A percentile compares a stretch with the other conserved stretches of the same genome.
Conservation (phyloP, 106 monocot genomes). For the Dendrobium nobile region DNA sequence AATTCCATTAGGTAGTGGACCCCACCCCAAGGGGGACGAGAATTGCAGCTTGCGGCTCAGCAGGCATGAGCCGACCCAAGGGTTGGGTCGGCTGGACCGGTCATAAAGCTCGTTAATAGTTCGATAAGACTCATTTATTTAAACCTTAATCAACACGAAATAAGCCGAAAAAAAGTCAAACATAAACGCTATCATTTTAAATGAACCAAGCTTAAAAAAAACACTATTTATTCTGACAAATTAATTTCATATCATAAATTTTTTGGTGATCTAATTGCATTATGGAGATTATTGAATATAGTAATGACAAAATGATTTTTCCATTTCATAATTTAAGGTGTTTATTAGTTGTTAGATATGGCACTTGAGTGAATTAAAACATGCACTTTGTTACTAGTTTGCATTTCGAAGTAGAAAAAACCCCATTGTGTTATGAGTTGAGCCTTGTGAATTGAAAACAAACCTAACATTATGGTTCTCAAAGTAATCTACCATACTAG, state of each 20-base stretch:
- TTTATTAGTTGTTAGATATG: neutral
- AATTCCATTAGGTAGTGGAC: too few species aligned
- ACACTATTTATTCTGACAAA: neutral
- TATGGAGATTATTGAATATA: neutral
- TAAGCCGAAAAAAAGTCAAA: too few species aligned
- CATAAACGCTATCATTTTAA: too few species aligned
- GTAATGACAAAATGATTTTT: neutral
- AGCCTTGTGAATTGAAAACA: neutral
- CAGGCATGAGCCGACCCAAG: too few species aligned
- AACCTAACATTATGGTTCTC: neutral
- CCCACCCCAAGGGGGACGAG: too few species aligned
- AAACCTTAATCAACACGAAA: too few species aligned
- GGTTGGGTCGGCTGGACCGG: too few species aligned
- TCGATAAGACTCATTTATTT: too few species aligned
- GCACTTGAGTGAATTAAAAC: neutral
- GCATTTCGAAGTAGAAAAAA: neutral
- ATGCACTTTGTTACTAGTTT: neutral
- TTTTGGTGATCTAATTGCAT: neutral
- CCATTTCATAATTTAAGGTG: neutral
- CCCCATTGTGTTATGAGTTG: neutral
- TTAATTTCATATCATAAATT: neutral
- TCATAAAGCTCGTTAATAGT: too few species aligned
- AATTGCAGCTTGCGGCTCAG: too few species aligned
- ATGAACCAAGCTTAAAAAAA: too few species aligned
- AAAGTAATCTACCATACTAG: neutral